Evolutionary conservation across 805 yeast genomes (phyloP).

Genomic region (Hanseniaspora nectarophila): DNA sequence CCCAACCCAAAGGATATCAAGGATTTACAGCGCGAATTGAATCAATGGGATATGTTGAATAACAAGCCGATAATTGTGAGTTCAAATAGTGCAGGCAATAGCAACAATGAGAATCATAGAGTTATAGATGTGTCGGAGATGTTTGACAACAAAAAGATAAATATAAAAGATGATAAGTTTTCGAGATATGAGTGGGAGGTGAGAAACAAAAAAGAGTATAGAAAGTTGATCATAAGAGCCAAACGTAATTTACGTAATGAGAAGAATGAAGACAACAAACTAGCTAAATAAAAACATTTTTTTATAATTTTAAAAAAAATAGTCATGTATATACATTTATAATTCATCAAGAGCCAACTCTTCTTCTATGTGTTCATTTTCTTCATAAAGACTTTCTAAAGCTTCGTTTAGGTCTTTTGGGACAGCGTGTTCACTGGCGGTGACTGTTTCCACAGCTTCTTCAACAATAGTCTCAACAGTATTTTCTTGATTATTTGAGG

Average conservation of each 20-base stretch:
- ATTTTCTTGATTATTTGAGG: no score
- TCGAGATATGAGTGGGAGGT: conserved; percentile 36
- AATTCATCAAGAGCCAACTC: conserved; percentile 14
- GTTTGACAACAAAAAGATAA: conserved; percentile 18
- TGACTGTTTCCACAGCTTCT: neutral
- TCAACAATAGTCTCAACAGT: neutral
- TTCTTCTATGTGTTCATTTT: conserved; percentile 12
- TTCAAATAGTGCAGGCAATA: conserved; percentile 17
- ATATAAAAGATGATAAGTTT: conserved; percentile 38
- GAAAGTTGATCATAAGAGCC: conserved; percentile 31
- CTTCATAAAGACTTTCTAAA: conserved; percentile 14
- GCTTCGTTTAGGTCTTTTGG: conserved; percentile 12
- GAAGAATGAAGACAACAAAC: neutral
- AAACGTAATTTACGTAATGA: conserved; percentile 22
- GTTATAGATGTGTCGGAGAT: neutral
- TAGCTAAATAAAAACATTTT: neutral
- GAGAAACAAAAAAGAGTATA: conserved; percentile 33
- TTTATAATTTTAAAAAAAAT: no score
- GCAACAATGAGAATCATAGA: neutral
- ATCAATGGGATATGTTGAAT: conserved; percentile 52
- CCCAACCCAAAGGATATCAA: conserved; percentile 47
- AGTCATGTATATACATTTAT: neutral
- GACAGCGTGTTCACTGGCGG: neutral
- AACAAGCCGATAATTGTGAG: conserved; percentile 18
- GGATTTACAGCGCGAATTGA: conserved; percentile 43